A percentile compares a stretch with the other conserved stretches of the same genome.
Evolutionary conservation across 2,329 filamentous ascomycete species (phyloP).

Genomic region (Xylaria sp.): DNA sequence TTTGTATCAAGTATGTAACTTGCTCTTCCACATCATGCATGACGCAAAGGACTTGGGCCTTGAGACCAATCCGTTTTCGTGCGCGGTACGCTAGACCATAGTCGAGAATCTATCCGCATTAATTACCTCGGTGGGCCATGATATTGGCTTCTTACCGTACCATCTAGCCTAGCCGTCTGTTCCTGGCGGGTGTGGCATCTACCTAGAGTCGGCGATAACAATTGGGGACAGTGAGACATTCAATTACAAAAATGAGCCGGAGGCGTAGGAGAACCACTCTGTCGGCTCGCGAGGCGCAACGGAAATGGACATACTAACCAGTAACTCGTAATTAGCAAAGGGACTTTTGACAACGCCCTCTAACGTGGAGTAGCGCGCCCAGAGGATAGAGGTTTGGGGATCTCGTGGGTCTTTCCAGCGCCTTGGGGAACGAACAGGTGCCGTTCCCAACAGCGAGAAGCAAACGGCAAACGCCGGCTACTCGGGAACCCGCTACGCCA

Average conservation of each 20-base stretch:
- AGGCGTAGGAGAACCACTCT: neutral
- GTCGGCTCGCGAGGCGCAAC: neutral
- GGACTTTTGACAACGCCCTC: constrained; percentile 3
- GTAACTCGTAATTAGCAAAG: neutral
- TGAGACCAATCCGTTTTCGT: constrained; percentile 1
- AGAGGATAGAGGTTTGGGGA: neutral
- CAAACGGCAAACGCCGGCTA: constrained; percentile 1
- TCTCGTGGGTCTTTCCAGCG: constrained; percentile 8
- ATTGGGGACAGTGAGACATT: neutral
- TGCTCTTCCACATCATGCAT: neutral
- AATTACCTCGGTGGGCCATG: neutral
- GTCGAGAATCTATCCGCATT: neutral
- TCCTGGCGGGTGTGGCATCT: constrained; percentile 21
- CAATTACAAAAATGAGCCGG: neutral
- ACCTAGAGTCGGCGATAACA: constrained; percentile 9
- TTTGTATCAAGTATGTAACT: neutral
- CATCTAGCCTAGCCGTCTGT: neutral
- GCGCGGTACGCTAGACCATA: constrained; percentile 1
- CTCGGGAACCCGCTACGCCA: constrained; percentile 10
- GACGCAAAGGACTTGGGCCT: constrained; percentile 5
- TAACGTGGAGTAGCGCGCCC: constrained; percentile 10
- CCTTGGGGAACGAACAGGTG: neutral
- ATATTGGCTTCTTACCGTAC: constrained; percentile 2
- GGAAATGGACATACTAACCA: neutral
- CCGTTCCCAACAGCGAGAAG: neutral